Conservation (phyloP, 2,329 filamentous ascomycete genomes). For the Thelonectria blattea region DNA sequence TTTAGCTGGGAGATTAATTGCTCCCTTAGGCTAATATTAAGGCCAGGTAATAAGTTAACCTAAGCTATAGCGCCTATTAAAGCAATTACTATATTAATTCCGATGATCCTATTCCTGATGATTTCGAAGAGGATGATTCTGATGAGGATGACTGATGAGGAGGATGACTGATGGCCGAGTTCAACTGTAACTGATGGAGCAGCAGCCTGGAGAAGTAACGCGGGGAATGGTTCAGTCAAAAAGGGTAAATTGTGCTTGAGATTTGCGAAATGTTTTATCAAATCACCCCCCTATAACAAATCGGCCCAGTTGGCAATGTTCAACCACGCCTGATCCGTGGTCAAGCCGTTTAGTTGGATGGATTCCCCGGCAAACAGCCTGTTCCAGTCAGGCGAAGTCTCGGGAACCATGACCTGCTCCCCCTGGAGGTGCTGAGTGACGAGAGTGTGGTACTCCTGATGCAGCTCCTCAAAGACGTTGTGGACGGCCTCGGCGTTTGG, state of each 20-base stretch:
- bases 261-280: not conserved
- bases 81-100: too few species aligned
- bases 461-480: slow-evolving; percentile 36
- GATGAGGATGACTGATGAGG: too few species aligned
- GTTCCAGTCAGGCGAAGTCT: slow-evolving; percentile 36
- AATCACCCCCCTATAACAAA: slow-evolving; percentile 11
- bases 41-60: too few species aligned
- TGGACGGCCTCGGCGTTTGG: slow-evolving; percentile 36
- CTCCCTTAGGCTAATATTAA: too few species aligned
- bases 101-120: too few species aligned
- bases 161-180: too few species aligned
- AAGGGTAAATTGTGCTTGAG: not conserved
- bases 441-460: slow-evolving; percentile 33
- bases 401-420: slow-evolving; percentile 33
- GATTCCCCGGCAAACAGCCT: slow-evolving; percentile 30
- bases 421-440: slow-evolving; percentile 34
- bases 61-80: too few species aligned
- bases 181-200: too few species aligned
- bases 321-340: slow-evolving; percentile 35
- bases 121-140: too few species aligned
- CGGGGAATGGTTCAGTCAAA: too few species aligned
- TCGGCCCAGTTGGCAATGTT: slow-evolving; percentile 37
- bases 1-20: too few species aligned
- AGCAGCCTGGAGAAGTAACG: too few species aligned
- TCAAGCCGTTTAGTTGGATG: slow-evolving; percentile 23